Evolutionary conservation across 768 basidiomycete species (phyloP).

Genomic region (Mycena olivaceomarginata): DNA sequence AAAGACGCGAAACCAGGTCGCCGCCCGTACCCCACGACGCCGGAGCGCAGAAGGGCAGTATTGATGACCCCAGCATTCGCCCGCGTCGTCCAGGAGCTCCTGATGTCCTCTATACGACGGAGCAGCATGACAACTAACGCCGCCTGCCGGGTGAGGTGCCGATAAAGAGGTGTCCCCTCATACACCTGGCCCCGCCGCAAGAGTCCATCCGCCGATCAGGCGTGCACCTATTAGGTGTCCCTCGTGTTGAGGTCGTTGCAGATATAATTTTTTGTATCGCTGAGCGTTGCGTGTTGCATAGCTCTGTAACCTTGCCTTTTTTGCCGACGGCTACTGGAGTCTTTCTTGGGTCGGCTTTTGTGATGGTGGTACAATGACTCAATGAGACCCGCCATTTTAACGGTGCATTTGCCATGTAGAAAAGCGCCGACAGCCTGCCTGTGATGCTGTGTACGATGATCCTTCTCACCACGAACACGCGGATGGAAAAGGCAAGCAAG

Average conservation of each 20-base stretch:
- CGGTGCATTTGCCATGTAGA: too few relatives aligned
- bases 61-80: constrained; percentile 19
- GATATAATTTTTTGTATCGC: too few relatives aligned
- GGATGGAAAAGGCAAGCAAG: too few relatives aligned
- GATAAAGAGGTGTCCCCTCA: constrained; percentile 29
- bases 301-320: too few relatives aligned
- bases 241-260: neutral
- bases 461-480: too few relatives aligned
- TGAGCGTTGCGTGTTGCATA: neutral
- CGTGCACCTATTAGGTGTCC: constrained; percentile 14
- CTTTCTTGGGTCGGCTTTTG: too few relatives aligned
- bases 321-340: too few relatives aligned
- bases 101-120: constrained; percentile 18
- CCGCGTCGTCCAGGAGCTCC: constrained; percentile 30
- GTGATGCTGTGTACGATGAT: too few relatives aligned
- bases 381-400: too few relatives aligned
- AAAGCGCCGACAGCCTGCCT: too few relatives aligned
- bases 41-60: constrained; percentile 9
- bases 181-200: constrained; percentile 27
- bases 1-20: constrained; percentile 26
- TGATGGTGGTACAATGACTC: too few relatives aligned
- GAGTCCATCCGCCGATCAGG: constrained; percentile 18
- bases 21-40: constrained; percentile 31
- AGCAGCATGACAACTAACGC: constrained; percentile 13
- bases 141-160: constrained; percentile 19